Evolutionary conservation across 805 yeast genomes (phyloP).

Genomic region (Myxozyma kluyveri): DNA sequence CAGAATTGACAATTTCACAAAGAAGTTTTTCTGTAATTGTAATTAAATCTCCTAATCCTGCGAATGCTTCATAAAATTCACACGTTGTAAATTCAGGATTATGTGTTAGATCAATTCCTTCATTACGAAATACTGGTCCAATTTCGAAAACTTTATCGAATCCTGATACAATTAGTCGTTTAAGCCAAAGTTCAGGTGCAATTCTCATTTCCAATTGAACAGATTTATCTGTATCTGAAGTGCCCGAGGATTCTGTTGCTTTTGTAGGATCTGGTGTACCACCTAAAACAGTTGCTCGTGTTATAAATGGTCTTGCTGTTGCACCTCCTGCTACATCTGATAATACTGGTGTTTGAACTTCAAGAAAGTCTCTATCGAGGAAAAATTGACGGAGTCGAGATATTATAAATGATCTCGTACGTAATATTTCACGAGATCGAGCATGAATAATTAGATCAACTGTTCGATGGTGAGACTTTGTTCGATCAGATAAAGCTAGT

Average conservation of each 20-base stretch:
- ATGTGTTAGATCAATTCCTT: conserved; percentile 97
- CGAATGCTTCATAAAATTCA: conserved; percentile 97
- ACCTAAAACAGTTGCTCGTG: conserved; percentile 38
- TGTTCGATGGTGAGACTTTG: conserved; percentile 65
- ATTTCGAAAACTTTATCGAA: conserved; percentile 84
- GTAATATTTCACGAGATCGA: conserved; percentile 47
- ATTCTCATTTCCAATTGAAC: conserved; percentile 63
- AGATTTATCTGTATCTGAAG: neutral
- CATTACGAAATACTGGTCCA: conserved; percentile 83
- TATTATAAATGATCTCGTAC: conserved; percentile 55
- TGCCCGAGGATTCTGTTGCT: neutral
- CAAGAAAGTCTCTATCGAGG: conserved; percentile 56
- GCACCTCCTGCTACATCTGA: conserved; percentile 79
- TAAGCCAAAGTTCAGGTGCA: conserved; percentile 95
- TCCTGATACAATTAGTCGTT: conserved; percentile 77
- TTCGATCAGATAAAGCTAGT: conserved; percentile 50
- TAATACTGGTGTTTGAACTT: conserved; percentile 86
- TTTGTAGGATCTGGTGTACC: neutral
- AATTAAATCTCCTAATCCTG: conserved; percentile 94
- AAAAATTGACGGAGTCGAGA: conserved; percentile 58
- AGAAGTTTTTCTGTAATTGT: conserved; percentile 67
- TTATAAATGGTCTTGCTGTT: conserved; percentile 79
- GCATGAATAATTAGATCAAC: conserved; percentile 67
- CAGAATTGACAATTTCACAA: conserved; percentile 37
- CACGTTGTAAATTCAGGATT: conserved; percentile 99